These are phyloP conservation scores for Phaeolepiota aurea DNA, from an alignment of 768 basidiomycete genomes.

Conservation along the genomic window DNA sequence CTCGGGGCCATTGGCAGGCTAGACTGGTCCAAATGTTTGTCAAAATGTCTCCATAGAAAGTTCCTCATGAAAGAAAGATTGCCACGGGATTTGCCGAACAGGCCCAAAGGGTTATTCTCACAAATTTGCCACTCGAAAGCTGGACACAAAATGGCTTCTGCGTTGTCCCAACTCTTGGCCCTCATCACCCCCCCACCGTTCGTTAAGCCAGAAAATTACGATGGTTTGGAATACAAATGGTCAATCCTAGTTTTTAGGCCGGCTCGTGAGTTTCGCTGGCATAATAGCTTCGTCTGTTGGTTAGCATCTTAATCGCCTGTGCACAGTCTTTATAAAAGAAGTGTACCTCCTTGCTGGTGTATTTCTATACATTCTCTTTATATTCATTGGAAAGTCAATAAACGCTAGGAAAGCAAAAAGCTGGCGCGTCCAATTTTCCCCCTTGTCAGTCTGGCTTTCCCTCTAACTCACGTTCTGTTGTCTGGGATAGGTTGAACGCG, in stretches of 20 bases:
- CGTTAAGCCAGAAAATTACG: constrained; percentile 48
- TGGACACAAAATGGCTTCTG: constrained; percentile 9
- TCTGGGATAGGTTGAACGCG: constrained; percentile 43
- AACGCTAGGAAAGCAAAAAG: constrained; percentile 56
- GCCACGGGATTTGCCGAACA: too few relatives aligned
- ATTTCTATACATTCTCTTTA: constrained; percentile 46
- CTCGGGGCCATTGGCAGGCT: too few relatives aligned
- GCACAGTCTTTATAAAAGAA: constrained; percentile 60
- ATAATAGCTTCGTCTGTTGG: too few relatives aligned
- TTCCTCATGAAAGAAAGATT: too few relatives aligned
- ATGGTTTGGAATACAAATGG: constrained; percentile 70
- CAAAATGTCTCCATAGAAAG: too few relatives aligned
- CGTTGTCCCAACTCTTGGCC: constrained; percentile 24
- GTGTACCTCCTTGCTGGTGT: constrained; percentile 43
- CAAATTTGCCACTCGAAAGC: constrained; percentile 11
- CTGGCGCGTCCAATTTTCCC: constrained; percentile 46
- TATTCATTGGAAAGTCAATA: constrained; percentile 47
- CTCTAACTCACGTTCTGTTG: constrained; percentile 8
- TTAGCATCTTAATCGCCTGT: not conserved
- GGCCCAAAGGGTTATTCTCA: not conserved
- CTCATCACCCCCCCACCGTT: constrained; percentile 52
- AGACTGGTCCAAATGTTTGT: too few relatives aligned
- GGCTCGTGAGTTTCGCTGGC: constrained; percentile 38
- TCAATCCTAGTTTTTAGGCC: constrained; percentile 76
- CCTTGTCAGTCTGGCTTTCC: constrained; percentile 5